Conservation (phyloP, 2,329 filamentous ascomycete species). For the Tympanopsis confertula region DNA sequence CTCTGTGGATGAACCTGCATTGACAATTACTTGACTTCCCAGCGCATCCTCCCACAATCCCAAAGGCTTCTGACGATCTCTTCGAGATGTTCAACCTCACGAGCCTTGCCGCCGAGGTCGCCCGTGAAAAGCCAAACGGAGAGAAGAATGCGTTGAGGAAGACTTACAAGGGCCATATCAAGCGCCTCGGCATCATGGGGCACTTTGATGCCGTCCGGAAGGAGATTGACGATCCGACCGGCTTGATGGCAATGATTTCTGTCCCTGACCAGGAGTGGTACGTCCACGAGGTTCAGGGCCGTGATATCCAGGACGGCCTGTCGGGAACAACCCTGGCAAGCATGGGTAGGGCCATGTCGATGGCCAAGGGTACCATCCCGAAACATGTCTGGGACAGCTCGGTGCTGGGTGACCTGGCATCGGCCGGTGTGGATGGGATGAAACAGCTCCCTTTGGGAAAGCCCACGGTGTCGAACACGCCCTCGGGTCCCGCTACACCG, state of each 20-base stretch:
- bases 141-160: conserved; percentile 57
- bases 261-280: conserved; percentile 46
- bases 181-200: conserved; percentile 47
- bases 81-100: conserved; percentile 46
- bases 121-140: conserved; percentile 51
- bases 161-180: conserved; percentile 59
- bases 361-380: conserved; percentile 43
- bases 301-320: conserved; percentile 42
- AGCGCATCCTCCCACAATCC: conserved; percentile 35
- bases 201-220: conserved; percentile 49
- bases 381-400: conserved; percentile 43
- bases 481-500: conserved; percentile 20
- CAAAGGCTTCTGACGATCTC: conserved; percentile 40
- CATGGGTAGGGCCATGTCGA: conserved; percentile 38
- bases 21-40: conserved; percentile 30
- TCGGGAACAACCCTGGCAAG: conserved; percentile 26
- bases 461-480: conserved; percentile 40
- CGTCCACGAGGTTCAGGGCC: conserved; percentile 37
- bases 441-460: conserved; percentile 29
- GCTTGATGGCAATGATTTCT: conserved; percentile 38
- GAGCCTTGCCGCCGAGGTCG: conserved; percentile 46
- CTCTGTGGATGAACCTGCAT: conserved; percentile 17
- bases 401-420: conserved; percentile 43
- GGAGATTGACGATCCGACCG: conserved; percentile 34
- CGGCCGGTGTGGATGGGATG: conserved; percentile 22